Conservation (phyloP, 2,329 filamentous ascomycete species). For the Ophiosphaerella narmari region DNA sequence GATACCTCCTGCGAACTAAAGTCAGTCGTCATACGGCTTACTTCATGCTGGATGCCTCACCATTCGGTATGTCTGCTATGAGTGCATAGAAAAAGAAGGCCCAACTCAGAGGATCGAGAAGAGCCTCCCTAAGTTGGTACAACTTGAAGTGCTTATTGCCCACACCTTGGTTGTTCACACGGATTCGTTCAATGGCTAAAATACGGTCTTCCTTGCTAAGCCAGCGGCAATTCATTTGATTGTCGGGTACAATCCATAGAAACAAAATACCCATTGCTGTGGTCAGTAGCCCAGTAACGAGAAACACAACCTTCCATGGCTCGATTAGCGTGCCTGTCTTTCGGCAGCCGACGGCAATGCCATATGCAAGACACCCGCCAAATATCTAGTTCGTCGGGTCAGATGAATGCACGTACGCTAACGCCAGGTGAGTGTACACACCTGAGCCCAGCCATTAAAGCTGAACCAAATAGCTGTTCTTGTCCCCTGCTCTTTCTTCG, state of each 20-base stretch:
- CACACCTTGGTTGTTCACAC: conserved; percentile 76
- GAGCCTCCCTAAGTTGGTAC: conserved; percentile 66
- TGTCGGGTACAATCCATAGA: conserved; percentile 59
- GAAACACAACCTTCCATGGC: conserved; percentile 67
- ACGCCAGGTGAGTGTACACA: conserved; percentile 4
- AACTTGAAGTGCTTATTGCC: conserved; percentile 71
- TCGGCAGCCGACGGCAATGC: conserved; percentile 61
- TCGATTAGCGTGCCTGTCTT: conserved; percentile 62
- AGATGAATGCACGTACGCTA: conserved; percentile 27
- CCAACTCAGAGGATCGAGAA: conserved; percentile 64
- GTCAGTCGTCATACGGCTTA: conserved; percentile 2
- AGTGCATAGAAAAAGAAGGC: conserved; percentile 63
- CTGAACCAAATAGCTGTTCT: conserved; percentile 70
- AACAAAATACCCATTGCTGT: conserved; percentile 49
- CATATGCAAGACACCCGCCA: conserved; percentile 66
- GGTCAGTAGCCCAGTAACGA: conserved; percentile 52
- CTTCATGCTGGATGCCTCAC: conserved; percentile 23
- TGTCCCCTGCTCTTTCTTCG: conserved; percentile 67
- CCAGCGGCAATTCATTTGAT: conserved; percentile 64
- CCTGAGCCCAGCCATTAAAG: conserved; percentile 65
- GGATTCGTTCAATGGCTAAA: conserved; percentile 71
- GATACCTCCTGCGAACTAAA: conserved; percentile 51
- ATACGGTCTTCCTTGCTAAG: conserved; percentile 69
- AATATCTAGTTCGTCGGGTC: conserved; percentile 51
- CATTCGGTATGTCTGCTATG: conserved; percentile 62